phyloP scores from a whole-genome alignment of 129 eudicot species.

The Flaveria brownii region DNA sequence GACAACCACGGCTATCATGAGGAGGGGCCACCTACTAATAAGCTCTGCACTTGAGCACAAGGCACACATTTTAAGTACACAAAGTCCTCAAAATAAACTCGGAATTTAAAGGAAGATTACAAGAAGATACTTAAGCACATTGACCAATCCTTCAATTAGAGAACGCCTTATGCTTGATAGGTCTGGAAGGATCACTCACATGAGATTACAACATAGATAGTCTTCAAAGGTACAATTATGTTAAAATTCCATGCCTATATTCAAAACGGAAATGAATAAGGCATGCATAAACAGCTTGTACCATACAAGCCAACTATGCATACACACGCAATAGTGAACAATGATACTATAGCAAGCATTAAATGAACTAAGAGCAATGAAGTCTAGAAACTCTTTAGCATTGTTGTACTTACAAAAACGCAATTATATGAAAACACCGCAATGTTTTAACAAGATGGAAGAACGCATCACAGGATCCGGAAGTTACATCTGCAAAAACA shows the following conservation, averaged over 20 bases:
- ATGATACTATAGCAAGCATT: conserved; percentile 1
- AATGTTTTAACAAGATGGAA: conserved; percentile 32
- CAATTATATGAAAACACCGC: not conserved
- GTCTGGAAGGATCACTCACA: no score
- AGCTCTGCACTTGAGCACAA: no score
- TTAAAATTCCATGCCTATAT: not conserved
- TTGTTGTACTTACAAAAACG: conserved; percentile 9
- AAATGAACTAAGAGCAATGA: conserved; percentile 7
- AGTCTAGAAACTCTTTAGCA: conserved; percentile 8
- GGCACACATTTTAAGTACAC: no score
- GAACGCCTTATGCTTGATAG: no score
- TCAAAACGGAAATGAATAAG: not conserved
- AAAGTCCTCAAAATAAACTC: no score
- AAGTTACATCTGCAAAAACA: conserved; percentile 67
- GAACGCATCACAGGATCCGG: conserved; percentile 43
- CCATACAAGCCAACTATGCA: not conserved
- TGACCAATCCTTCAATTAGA: not conserved
- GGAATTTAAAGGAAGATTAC: no score
- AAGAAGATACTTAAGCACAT: no score
- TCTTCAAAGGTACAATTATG: no score
- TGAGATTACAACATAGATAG: no score
- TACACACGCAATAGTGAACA: not conserved
- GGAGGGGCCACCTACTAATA: no score
- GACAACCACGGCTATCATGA: no score
- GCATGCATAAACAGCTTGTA: conserved; percentile 4